A percentile compares a stretch with the other conserved stretches of the same genome.
phyloP scores from a whole-genome alignment of 1,284 basidiomycete species.

The Rhodotorula sp. region DNA sequence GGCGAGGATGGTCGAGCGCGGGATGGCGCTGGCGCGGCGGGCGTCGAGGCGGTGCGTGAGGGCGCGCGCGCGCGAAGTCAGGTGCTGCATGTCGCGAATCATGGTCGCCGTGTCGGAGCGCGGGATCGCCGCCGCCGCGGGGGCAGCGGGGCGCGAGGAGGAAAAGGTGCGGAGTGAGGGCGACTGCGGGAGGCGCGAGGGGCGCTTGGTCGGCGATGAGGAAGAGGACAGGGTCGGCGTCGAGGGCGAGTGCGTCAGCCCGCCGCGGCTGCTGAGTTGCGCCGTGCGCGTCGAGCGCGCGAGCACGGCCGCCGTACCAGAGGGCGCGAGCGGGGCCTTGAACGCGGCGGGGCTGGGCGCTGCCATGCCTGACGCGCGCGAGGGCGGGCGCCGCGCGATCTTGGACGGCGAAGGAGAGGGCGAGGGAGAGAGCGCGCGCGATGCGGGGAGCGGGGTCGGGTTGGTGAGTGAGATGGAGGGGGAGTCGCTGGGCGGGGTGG shows the following conservation, averaged over 20 bases:
- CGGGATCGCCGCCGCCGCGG: slow-evolving; percentile 7
- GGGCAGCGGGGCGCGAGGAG: no score
- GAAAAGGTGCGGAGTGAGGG: background rate
- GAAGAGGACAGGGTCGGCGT: background rate
- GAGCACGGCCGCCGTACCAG: background rate
- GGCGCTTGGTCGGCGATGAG: background rate
- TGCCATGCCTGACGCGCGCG: background rate
- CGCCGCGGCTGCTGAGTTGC: slow-evolving; percentile 3
- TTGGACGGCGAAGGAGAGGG: slow-evolving; percentile 4
- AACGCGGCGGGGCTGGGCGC: background rate
- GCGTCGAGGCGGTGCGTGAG: slow-evolving; percentile 38
- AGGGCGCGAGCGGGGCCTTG: background rate
- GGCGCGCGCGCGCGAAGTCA: slow-evolving; percentile 38
- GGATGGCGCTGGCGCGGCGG: slow-evolving; percentile 28
- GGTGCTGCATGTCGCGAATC: slow-evolving; percentile 42
- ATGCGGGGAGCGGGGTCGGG: slow-evolving; percentile 9
- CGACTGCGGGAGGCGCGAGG: slow-evolving; percentile 2
- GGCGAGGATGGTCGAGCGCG: background rate
- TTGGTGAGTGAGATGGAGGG: slow-evolving; percentile 15
- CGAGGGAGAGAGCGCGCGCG: slow-evolving; percentile 1
- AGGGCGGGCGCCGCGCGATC: background rate
- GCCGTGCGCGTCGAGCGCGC: slow-evolving; percentile 14
- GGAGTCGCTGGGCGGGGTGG: slow-evolving; percentile 6
- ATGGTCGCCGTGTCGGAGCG: slow-evolving; percentile 23
- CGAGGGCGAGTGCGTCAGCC: slow-evolving; percentile 7